Percentiles rank a stretch among this genome's conserved stretches.
These are phyloP conservation scores for Macaranga tanarius DNA, from an alignment of 441 rosid genomes.

Conservation along the genomic window DNA sequence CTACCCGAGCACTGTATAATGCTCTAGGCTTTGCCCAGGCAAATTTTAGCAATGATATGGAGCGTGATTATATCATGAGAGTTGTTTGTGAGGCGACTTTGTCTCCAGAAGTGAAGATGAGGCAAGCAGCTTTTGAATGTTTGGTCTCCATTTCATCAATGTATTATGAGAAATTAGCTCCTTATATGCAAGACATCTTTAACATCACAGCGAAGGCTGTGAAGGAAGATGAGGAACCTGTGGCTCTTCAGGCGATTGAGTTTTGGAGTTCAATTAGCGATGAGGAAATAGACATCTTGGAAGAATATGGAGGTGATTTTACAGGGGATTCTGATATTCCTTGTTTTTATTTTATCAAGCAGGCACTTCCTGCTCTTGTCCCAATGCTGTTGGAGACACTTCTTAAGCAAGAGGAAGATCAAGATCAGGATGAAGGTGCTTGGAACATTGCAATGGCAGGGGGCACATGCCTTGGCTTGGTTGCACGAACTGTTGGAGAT, in stretches of 20 bases:
- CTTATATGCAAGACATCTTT: slow-evolving; percentile 49
- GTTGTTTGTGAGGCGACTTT: slow-evolving; percentile 51
- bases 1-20: slow-evolving; percentile 47
- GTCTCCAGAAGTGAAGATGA: slow-evolving; percentile 42
- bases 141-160: slow-evolving; percentile 55
- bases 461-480: slow-evolving; percentile 73
- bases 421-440: slow-evolving; percentile 53
- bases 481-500: slow-evolving; percentile 56
- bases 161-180: slow-evolving; percentile 47
- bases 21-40: slow-evolving; percentile 59
- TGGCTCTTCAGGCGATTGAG: slow-evolving; percentile 59
- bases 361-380: slow-evolving; percentile 55
- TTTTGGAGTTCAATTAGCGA: slow-evolving; percentile 66
- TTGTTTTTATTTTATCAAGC: slow-evolving; percentile 60
- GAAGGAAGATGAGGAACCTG: slow-evolving; percentile 50
- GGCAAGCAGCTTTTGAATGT: slow-evolving; percentile 59
- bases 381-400: slow-evolving; percentile 58
- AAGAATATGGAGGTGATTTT: slow-evolving; percentile 59
- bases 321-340: slow-evolving; percentile 65
- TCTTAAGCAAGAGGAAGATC: slow-evolving; percentile 60
- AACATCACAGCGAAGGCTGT: slow-evolving; percentile 51
- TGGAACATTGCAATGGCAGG: slow-evolving; percentile 80
- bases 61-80: slow-evolving; percentile 59
- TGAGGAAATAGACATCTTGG: slow-evolving; percentile 75
- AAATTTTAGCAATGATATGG: slow-evolving; percentile 54